Conservation (phyloP, 2,329 filamentous ascomycete genomes). For the Sarocladium oryzae region DNA sequence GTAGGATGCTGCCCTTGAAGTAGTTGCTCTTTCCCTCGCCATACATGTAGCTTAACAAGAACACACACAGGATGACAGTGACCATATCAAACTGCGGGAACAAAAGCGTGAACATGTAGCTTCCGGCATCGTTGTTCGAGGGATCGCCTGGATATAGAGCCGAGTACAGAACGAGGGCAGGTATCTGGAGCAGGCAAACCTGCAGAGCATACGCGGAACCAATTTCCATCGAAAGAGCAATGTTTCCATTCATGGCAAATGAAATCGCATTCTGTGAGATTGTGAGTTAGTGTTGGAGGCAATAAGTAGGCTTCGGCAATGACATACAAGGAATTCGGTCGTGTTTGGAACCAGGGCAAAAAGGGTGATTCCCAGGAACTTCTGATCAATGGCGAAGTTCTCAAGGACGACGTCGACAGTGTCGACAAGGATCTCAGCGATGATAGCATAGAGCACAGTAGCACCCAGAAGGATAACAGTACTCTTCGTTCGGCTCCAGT, state of each 20-base stretch:
- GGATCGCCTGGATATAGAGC: constrained; percentile 56
- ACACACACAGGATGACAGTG: constrained; percentile 90
- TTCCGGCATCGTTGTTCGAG: constrained; percentile 28
- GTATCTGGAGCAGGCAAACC: constrained; percentile 91
- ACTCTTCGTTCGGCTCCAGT: constrained; percentile 92
- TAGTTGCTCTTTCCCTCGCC: constrained; percentile 99
- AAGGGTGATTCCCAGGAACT: constrained; percentile 92
- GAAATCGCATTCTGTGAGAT: constrained; percentile 79
- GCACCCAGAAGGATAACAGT: constrained; percentile 81
- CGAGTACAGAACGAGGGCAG: constrained; percentile 78
- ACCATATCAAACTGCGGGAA: constrained; percentile 99
- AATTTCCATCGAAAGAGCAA: constrained; percentile 97
- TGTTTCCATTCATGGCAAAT: constrained; percentile 99
- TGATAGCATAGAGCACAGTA: constrained; percentile 89
- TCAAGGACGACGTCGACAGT: constrained; percentile 95
- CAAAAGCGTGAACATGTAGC: constrained; percentile 75
- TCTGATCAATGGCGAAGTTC: constrained; percentile 88
- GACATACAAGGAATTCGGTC: constrained; percentile 84
- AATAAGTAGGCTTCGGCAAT: constrained; percentile 10
- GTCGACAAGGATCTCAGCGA: constrained; percentile 93
- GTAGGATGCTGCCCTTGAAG: constrained; percentile 95
- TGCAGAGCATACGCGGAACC: constrained; percentile 95
- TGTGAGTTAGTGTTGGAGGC: not conserved
- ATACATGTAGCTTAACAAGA: constrained; percentile 95
- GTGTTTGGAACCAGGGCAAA: constrained; percentile 98